A percentile compares a stretch with the other conserved stretches of the same genome.
Conservation (phyloP, 2,329 filamentous ascomycete genomes). For the Bipolaris bicolor region DNA sequence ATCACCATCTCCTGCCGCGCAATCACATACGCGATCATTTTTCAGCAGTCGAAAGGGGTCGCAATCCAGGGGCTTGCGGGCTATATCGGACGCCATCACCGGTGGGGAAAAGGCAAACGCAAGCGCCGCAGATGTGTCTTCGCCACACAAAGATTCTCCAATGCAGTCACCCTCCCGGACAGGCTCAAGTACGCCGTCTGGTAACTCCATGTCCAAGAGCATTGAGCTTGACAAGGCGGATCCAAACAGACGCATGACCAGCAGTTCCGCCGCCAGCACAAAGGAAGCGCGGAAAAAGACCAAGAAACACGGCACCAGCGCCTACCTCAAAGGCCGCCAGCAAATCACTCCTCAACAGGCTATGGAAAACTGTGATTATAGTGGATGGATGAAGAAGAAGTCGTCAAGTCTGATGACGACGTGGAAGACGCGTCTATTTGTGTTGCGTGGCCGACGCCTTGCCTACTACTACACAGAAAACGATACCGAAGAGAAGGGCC, state of each 20-base stretch:
- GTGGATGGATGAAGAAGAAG: slow-evolving; percentile 99
- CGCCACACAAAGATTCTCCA: slow-evolving; percentile 59
- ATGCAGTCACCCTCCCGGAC: slow-evolving; percentile 73
- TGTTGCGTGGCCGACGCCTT: slow-evolving; percentile 86
- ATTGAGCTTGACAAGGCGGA: slow-evolving; percentile 79
- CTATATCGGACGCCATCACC: slow-evolving; percentile 77
- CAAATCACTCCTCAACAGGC: slow-evolving; percentile 83
- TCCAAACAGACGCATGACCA: slow-evolving; percentile 41
- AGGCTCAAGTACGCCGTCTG: slow-evolving; percentile 72
- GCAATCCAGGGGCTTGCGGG: slow-evolving; percentile 73
- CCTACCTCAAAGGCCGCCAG: slow-evolving; percentile 84
- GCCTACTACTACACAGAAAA: slow-evolving; percentile 96
- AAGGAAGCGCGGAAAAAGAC: slow-evolving; percentile 57
- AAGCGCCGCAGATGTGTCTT: slow-evolving; percentile 49
- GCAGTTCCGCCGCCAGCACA: slow-evolving; percentile 54
- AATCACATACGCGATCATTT: slow-evolving; percentile 44
- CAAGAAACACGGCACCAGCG: slow-evolving; percentile 92
- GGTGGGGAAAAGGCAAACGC: slow-evolving; percentile 59
- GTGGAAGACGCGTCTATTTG: slow-evolving; percentile 96
- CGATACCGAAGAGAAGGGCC: slow-evolving; percentile 88
- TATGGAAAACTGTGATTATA: slow-evolving; percentile 87
- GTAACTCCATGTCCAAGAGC: slow-evolving; percentile 65
- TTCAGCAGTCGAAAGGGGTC: slow-evolving; percentile 44
- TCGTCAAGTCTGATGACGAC: slow-evolving; percentile 95
- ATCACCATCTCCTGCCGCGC: slow-evolving; percentile 51